These are phyloP conservation scores for Lasiosphaeria ovina DNA, from an alignment of 495 filamentous ascomycete species.

Conservation along the genomic window DNA sequence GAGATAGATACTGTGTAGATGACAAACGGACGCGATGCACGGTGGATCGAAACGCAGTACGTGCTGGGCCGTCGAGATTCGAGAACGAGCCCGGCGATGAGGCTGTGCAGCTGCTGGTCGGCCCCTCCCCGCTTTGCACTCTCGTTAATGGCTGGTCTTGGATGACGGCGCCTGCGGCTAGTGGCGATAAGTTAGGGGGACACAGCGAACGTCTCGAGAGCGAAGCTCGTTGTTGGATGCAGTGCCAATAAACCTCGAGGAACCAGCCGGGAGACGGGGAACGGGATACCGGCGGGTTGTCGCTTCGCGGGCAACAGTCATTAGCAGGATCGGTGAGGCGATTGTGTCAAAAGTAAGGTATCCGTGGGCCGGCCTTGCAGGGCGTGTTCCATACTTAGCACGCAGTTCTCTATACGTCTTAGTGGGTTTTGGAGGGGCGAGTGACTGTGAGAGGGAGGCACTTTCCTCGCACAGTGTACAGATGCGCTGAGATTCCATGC, in stretches of 20 bases:
- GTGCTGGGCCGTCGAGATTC: constrained; percentile 11
- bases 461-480: neutral
- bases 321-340: constrained; percentile 12
- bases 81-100: constrained; percentile 22
- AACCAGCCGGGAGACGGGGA: constrained; percentile 6
- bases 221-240: neutral
- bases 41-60: constrained; percentile 7
- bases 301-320: neutral
- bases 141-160: constrained; percentile 8
- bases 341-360: constrained; percentile 10
- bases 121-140: constrained; percentile 23
- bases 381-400: neutral
- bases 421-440: neutral
- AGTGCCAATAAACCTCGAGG: neutral
- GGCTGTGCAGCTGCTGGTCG: constrained; percentile 30
- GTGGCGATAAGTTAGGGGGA: neutral
- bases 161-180: constrained; percentile 9
- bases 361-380: neutral
- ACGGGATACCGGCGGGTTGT: constrained; percentile 1
- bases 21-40: neutral
- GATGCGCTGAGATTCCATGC: neutral
- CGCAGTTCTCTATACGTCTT: constrained; percentile 4
- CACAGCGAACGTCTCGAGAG: constrained; percentile 9
- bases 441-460: neutral
- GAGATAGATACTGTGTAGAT: neutral